Conservation (phyloP, 371 early-diverging fungal species). For the Mortierella sp. region DNA sequence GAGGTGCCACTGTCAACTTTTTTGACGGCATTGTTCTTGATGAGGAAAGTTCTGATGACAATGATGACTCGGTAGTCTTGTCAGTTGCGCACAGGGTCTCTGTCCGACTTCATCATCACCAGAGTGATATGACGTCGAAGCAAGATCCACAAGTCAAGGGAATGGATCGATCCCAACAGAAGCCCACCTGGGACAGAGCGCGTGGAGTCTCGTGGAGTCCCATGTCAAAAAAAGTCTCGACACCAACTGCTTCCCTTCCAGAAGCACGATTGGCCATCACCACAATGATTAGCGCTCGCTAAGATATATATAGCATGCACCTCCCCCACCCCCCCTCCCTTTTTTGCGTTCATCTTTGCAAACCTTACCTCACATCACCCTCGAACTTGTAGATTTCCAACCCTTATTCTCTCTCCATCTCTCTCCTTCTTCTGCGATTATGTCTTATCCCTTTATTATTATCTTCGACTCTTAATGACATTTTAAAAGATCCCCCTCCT, state of each 20-base stretch:
- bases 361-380: neutral
- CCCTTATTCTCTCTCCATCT: too few species aligned
- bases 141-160: slow-evolving; percentile 3
- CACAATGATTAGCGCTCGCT: slow-evolving; percentile 1
- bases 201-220: slow-evolving; percentile 17
- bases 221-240: neutral
- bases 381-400: neutral
- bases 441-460: too few species aligned
- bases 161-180: neutral
- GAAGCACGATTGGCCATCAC: slow-evolving; percentile 3
- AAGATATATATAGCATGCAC: neutral
- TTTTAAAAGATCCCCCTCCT: too few species aligned
- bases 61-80: slow-evolving; percentile 10
- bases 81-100: slow-evolving; percentile 16
- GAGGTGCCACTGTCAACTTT: slow-evolving; percentile 4
- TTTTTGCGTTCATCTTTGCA: neutral
- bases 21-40: slow-evolving; percentile 9
- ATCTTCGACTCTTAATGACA: too few species aligned
- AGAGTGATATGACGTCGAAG: neutral
- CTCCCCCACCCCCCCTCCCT: neutral
- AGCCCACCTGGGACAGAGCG: slow-evolving; percentile 11
- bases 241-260: neutral
- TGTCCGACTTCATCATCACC: neutral
- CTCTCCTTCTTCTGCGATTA: too few species aligned
- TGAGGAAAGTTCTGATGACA: slow-evolving; percentile 15